phyloP scores from a whole-genome alignment of 495 filamentous ascomycete genomes.

The Tuber umbilicatum region DNA sequence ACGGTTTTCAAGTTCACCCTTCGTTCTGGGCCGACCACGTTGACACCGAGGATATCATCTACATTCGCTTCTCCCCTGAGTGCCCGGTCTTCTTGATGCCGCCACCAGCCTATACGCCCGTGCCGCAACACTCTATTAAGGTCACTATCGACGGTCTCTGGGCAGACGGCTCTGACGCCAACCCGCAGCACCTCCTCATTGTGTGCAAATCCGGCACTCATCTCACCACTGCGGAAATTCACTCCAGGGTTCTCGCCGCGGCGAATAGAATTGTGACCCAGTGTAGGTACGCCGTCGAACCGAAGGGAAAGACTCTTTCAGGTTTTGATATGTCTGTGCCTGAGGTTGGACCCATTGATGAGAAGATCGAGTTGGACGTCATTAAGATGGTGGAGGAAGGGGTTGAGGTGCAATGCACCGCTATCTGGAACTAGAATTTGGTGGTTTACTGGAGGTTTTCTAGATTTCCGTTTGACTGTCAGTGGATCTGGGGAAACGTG shows the following conservation, averaged over 20 bases:
- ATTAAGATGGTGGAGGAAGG: not conserved
- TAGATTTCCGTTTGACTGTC: not conserved
- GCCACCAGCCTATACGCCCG: not conserved
- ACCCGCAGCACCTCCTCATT: not conserved
- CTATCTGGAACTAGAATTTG: not conserved
- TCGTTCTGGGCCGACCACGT: not conserved
- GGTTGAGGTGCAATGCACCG: not conserved
- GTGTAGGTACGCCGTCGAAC: not conserved
- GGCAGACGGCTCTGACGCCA: not conserved
- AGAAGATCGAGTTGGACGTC: not conserved
- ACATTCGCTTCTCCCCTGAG: not conserved
- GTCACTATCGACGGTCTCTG: not conserved
- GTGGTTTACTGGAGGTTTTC: not conserved
- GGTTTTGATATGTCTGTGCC: not conserved
- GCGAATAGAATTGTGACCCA: constrained; percentile 1
- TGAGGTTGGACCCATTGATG: not conserved
- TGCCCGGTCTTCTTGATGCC: not conserved
- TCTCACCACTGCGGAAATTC: not conserved
- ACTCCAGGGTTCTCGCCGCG: not conserved
- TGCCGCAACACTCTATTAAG: not conserved
- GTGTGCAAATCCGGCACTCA: not conserved
- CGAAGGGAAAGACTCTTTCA: not conserved
- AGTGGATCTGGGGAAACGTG: not conserved
- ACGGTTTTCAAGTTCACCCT: not conserved
- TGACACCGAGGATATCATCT: not conserved